These are phyloP conservation scores for Pythium utonaiense DNA, from an alignment of 352 stramenopile species.

Conservation along the genomic window DNA sequence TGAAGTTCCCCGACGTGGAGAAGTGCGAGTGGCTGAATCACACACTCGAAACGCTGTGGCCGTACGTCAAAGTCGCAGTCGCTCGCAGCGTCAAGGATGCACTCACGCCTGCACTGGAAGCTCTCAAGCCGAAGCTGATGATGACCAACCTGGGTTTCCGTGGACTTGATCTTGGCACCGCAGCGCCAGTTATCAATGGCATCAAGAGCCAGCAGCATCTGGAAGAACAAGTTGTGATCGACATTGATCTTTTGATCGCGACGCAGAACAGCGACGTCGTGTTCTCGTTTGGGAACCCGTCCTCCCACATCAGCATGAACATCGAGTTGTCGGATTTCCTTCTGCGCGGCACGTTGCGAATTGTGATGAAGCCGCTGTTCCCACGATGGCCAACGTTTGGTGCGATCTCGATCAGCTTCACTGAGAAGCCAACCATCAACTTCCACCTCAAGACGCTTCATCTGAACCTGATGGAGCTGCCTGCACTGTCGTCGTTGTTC, in stretches of 20 bases:
- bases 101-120: slow-evolving; percentile 32
- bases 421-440: slow-evolving; percentile 40
- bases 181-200: slow-evolving; percentile 39
- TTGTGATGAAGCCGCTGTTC: slow-evolving; percentile 45
- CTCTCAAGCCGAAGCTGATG: slow-evolving; percentile 37
- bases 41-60: slow-evolving; percentile 40
- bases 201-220: slow-evolving; percentile 38
- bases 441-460: slow-evolving; percentile 42
- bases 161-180: slow-evolving; percentile 37
- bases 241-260: slow-evolving; percentile 39
- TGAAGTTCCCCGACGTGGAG: slow-evolving; percentile 46
- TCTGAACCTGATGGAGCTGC: slow-evolving; percentile 43
- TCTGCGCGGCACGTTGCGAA: slow-evolving; percentile 34
- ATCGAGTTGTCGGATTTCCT: slow-evolving; percentile 43
- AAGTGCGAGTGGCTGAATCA: slow-evolving; percentile 49
- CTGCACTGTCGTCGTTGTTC: slow-evolving; percentile 39
- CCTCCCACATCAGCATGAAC: slow-evolving; percentile 32
- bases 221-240: slow-evolving; percentile 43
- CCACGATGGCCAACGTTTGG: slow-evolving; percentile 43
- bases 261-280: slow-evolving; percentile 45
- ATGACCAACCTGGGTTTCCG: slow-evolving; percentile 43
- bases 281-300: slow-evolving; percentile 36
- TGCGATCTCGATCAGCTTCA: slow-evolving; percentile 38
- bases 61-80: slow-evolving; percentile 42
- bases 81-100: slow-evolving; percentile 34